A percentile compares a stretch with the other conserved stretches of the same genome.
Conservation (phyloP, 306 rosid species). For the Castanea crenata region DNA sequence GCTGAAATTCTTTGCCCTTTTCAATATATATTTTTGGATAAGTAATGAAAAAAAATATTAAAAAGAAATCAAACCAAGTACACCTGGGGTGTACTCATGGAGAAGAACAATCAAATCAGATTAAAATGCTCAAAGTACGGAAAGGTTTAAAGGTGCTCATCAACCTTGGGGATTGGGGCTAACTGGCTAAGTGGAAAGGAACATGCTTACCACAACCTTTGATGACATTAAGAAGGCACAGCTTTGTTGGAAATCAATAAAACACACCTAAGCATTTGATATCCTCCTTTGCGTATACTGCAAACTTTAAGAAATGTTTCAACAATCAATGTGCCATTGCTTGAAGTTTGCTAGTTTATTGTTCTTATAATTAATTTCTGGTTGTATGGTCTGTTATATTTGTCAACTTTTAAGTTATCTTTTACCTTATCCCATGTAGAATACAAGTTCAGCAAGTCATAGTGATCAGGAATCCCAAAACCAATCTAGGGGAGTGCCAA, state of each 20-base stretch:
- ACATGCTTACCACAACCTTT: background rate
- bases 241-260: background rate
- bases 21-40: background rate
- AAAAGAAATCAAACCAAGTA: too few relatives aligned
- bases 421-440: conserved; percentile 24
- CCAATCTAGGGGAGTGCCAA: conserved; percentile 51
- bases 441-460: conserved; percentile 40
- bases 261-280: background rate
- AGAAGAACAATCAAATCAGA: too few relatives aligned
- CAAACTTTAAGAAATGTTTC: background rate
- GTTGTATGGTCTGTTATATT: background rate
- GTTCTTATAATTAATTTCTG: background rate
- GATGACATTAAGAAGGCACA: background rate
- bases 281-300: background rate
- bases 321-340: background rate
- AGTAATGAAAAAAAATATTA: too few relatives aligned
- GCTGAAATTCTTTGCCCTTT: background rate
- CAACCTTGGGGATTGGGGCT: background rate
- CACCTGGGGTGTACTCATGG: too few relatives aligned
- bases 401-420: background rate
- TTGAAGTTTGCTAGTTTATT: background rate
- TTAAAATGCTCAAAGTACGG: too few relatives aligned
- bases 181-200: background rate
- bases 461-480: conserved; percentile 38
- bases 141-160: background rate